Evolutionary conservation across 2,329 filamentous ascomycete genomes (phyloP), one percentile per base, ranked within the genome.

Genomic region (Fusarium gaditjirri): DNA sequence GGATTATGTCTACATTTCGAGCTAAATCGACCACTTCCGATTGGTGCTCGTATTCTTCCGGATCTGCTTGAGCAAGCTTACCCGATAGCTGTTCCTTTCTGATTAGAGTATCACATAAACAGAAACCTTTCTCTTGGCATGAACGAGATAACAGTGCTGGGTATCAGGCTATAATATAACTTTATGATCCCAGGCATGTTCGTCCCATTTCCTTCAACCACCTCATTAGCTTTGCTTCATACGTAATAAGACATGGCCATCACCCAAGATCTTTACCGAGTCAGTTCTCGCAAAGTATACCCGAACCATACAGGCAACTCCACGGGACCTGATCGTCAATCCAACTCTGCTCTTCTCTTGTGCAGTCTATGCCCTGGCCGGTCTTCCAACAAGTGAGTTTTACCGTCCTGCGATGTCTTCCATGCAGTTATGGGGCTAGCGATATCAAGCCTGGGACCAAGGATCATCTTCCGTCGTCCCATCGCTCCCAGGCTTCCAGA

Each of bases 171-270:
- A 27, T 44, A 44, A 44, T 44, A 44, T 11, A 13, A 3, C 9
- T 44, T 13, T 7, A 44, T 8, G 17, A 4, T 44, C 23, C 42
- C 16, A 2, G 2, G 6, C 7, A 19, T 19, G 23, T 27, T 27
- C 17, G 27, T 4, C 0, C 10, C 23, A 17, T 44, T 44, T 44
- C 7, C 42, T 9, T 8, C 42, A 13, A 27, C 6, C 16, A 13
- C 5, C 17, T 12, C 16, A 13, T 19, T 0, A 27, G 17, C 2
- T 27, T 19, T 19, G 42, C 17, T 19, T 44, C 42, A 44, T 1
- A 27, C 17, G 1, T 27, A 0, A 6, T 6, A 44, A 27, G 0
- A 5, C 25, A 44, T 44, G 42, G 16, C 11, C 17, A 8, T 27
- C 23, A 44, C 25, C 25, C 10, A 27, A 8, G 2, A 21, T 13